phyloP scores from a whole-genome alignment of 2,329 filamentous ascomycete species.

The Sporothrix pseudoabietina region DNA sequence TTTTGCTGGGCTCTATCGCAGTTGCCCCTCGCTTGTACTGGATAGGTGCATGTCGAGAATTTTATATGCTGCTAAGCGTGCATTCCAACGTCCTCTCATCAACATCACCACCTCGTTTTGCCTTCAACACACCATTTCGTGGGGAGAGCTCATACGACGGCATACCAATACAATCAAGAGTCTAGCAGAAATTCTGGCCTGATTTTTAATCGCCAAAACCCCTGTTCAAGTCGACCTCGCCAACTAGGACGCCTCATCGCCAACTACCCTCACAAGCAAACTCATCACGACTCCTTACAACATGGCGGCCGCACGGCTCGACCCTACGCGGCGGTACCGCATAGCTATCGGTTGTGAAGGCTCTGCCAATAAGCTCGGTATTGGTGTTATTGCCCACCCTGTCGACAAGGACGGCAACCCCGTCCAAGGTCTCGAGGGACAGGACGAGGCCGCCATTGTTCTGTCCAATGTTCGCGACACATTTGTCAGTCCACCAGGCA shows the following conservation, averaged over 20 bases:
- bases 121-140: not conserved
- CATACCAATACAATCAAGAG: too few species aligned
- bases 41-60: constrained; percentile 18
- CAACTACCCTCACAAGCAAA: not conserved
- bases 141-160: not conserved
- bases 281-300: not conserved
- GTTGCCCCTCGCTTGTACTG: constrained; percentile 13
- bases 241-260: not conserved
- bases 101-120: not conserved
- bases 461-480: constrained; percentile 95
- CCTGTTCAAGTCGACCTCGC: too few species aligned
- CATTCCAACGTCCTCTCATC: not conserved
- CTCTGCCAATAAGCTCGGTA: constrained; percentile 95
- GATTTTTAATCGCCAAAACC: not conserved
- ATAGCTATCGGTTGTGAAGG: constrained; percentile 73
- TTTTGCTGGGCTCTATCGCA: not conserved
- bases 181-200: not conserved
- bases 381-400: constrained; percentile 85
- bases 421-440: constrained; percentile 36
- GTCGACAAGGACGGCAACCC: constrained; percentile 29
- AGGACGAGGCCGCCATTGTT: constrained; percentile 62
- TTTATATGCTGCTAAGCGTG: constrained; percentile 23
- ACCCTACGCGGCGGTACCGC: constrained; percentile 45
- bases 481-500: constrained; percentile 86
- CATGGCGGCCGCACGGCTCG: constrained; percentile 26